phyloP scores from a whole-genome alignment of 441 rosid species.

The Sinapis alba region DNA sequence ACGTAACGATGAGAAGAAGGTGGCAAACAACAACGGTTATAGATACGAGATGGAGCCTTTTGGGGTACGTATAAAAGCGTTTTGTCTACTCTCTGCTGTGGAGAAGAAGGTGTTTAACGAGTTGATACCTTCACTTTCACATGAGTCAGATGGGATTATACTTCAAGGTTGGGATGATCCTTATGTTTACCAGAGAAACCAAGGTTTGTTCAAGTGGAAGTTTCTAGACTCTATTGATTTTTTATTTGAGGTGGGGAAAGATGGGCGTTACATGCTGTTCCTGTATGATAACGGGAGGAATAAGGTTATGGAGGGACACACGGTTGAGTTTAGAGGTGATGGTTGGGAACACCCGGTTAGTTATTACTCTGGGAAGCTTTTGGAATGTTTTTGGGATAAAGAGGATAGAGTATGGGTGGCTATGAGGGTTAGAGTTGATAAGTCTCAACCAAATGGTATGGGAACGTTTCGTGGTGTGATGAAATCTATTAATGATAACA shows the following conservation, averaged over 20 bases:
- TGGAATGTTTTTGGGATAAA: conserved; percentile 80
- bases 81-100: conserved; percentile 87
- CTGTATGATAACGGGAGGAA: conserved; percentile 78
- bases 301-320: conserved; percentile 75
- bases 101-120: conserved; percentile 64
- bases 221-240: conserved; percentile 92
- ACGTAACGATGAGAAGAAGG: conserved; percentile 62
- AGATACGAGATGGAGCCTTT: conserved; percentile 96
- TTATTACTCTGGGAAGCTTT: conserved; percentile 69
- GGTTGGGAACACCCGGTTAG: conserved; percentile 55
- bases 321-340: conserved; percentile 75
- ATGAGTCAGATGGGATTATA: conserved; percentile 96
- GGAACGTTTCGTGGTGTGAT: conserved; percentile 71
- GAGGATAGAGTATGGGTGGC: conserved; percentile 62
- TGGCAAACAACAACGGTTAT: conserved; percentile 47
- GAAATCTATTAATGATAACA: conserved; percentile 79
- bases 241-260: conserved; percentile 78
- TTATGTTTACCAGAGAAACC: conserved; percentile 78
- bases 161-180: conserved; percentile 99
- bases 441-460: conserved; percentile 69
- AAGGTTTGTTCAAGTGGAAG: conserved; percentile 97
- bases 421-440: conserved; percentile 80
- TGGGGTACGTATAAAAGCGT: conserved; percentile 92
- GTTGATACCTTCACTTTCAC: conserved; percentile 71
- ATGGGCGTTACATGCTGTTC: conserved; percentile 46